A percentile compares a stretch with the other conserved stretches of the same genome.
phyloP scores from a whole-genome alignment of 106 monocot genomes.

The Dendrobium officinale region DNA sequence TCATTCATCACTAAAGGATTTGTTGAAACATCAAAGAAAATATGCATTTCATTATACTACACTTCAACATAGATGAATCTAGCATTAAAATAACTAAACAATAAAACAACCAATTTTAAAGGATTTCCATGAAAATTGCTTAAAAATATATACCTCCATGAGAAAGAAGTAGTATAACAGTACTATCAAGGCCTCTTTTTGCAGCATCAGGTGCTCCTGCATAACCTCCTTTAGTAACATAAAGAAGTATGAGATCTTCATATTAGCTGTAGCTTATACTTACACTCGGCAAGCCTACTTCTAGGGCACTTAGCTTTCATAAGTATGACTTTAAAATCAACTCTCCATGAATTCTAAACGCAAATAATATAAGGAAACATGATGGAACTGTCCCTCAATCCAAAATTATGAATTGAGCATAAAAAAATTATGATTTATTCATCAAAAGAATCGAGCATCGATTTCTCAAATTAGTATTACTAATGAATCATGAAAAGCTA shows the following conservation, averaged over 20 bases:
- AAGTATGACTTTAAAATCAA: too few relatives aligned
- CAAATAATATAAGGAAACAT: not conserved
- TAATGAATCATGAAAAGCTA: not conserved
- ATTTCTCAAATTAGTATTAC: not conserved
- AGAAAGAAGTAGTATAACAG: conserved; percentile 68
- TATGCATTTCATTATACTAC: not conserved
- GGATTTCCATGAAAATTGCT: not conserved
- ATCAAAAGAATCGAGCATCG: not conserved
- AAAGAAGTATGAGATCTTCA: conserved; percentile 8
- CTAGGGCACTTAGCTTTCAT: too few relatives aligned
- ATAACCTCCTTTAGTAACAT: conserved; percentile 40
- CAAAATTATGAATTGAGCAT: not conserved
- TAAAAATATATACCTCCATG: conserved; percentile 52
- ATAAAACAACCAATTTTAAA: not conserved
- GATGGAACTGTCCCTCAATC: not conserved
- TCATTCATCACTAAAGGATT: conserved; percentile 76
- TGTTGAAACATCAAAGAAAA: conserved; percentile 27
- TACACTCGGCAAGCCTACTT: not conserved
- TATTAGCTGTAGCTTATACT: too few relatives aligned
- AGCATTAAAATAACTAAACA: too few relatives aligned
- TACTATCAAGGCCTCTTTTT: conserved; percentile 62
- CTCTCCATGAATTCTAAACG: too few relatives aligned
- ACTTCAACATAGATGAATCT: too few relatives aligned
- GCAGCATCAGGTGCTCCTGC: conserved; percentile 86
- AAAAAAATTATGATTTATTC: not conserved